Evolutionary conservation across 441 rosid genomes (phyloP).

Genomic region (Syzygium malaccense): DNA sequence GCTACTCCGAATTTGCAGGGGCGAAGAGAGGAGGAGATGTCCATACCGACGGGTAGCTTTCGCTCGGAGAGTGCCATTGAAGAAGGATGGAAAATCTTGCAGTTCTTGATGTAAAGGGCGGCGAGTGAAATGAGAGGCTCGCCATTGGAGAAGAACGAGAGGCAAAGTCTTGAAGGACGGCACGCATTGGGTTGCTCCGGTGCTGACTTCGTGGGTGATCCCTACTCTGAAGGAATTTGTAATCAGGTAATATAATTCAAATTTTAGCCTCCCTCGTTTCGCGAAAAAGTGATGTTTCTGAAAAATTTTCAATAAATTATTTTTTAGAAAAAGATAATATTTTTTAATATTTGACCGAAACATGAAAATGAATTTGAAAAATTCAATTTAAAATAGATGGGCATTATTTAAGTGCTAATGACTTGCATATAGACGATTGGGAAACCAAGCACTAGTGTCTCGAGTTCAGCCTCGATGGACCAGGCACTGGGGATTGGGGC

Average conservation of each 20-base stretch:
- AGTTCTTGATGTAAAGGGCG: not conserved
- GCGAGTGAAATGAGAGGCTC: not conserved
- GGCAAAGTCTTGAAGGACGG: not conserved
- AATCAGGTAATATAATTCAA: not conserved
- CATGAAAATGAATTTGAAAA: too few species aligned
- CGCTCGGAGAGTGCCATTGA: too few species aligned
- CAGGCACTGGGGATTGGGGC: too few species aligned
- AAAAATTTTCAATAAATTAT: not conserved
- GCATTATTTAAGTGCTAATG: too few species aligned
- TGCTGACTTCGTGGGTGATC: not conserved
- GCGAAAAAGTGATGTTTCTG: not conserved
- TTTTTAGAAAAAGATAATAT: too few species aligned
- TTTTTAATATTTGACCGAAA: rapidly evolving
- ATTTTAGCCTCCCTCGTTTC: not conserved
- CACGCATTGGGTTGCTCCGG: not conserved
- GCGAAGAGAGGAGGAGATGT: not conserved
- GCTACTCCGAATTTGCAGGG: not conserved
- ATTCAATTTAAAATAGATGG: too few species aligned
- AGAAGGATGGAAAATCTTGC: not conserved
- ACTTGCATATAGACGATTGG: too few species aligned
- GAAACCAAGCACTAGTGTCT: too few species aligned
- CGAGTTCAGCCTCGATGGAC: too few species aligned
- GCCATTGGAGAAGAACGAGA: not conserved
- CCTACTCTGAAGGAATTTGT: not conserved
- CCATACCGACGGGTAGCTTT: not conserved